These are phyloP conservation scores for Eutrema salsugineum DNA, from an alignment of 441 rosid genomes.

Conservation along the genomic window DNA sequence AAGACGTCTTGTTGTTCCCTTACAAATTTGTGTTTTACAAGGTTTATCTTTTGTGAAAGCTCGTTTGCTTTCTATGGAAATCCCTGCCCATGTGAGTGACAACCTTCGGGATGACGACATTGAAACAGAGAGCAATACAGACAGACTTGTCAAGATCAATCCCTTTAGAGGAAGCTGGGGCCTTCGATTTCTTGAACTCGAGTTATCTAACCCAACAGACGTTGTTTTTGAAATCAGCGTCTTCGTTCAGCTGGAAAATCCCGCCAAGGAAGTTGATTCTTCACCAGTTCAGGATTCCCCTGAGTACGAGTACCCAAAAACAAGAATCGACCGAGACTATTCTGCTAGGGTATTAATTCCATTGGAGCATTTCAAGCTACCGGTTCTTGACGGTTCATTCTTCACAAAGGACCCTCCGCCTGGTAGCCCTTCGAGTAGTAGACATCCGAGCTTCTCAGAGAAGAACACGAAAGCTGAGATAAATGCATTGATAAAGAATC, in stretches of 20 bases:
- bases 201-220: conserved; percentile 90
- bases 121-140: conserved; percentile 55
- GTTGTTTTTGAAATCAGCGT: conserved; percentile 88
- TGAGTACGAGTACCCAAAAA: conserved; percentile 78
- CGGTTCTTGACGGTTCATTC: conserved; percentile 89
- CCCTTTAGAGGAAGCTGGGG: conserved; percentile 99
- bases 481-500: conserved; percentile 75
- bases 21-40: conserved; percentile 83
- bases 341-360: conserved; percentile 93
- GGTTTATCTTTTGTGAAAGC: conserved; percentile 94
- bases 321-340: conserved; percentile 90
- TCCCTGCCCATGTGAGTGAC: conserved; percentile 85
- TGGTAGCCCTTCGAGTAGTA: conserved; percentile 41
- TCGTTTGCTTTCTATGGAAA: conserved; percentile 96
- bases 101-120: conserved; percentile 52
- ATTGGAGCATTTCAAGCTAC: conserved; percentile 89
- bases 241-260: conserved; percentile 69
- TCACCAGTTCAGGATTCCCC: conserved; percentile 43
- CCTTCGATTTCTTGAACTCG: conserved; percentile 88
- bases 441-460: conserved; percentile 72
- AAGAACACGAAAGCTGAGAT: conserved; percentile 86
- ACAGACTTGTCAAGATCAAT: conserved; percentile 81
- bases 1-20: conserved; percentile 84
- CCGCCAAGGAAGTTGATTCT: conserved; percentile 45
- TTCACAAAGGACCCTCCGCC: conserved; percentile 63